Percentiles rank a stretch among this genome's conserved stretches.
These are phyloP conservation scores for Echinosophora koreensis DNA, from an alignment of 306 rosid species.

Conservation along the genomic window DNA sequence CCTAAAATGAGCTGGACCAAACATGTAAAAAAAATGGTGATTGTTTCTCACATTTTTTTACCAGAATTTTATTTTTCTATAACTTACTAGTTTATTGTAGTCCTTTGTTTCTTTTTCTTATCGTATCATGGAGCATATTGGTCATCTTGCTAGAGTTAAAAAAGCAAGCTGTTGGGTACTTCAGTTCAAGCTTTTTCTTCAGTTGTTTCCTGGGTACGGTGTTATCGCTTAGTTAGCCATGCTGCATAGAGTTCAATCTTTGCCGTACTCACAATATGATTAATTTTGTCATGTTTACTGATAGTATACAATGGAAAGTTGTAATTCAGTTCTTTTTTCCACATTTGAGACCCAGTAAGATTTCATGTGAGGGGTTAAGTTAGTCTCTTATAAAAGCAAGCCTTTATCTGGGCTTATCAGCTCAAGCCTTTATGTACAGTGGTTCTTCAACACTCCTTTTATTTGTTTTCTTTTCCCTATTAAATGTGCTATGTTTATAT, in stretches of 20 bases:
- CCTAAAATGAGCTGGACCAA: too few species aligned
- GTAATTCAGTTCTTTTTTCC: constrained; percentile 14
- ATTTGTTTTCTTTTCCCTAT: constrained; percentile 9
- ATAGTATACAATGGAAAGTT: constrained; percentile 6
- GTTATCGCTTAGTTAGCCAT: constrained; percentile 16
- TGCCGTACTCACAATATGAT: neutral
- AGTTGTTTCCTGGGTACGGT: constrained; percentile 11
- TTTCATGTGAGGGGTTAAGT: neutral
- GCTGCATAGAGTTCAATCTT: constrained; percentile 7
- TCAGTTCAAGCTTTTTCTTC: constrained; percentile 31
- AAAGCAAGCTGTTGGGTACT: neutral
- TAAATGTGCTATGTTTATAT: constrained; percentile 14
- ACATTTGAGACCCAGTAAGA: neutral
- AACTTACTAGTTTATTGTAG: neutral
- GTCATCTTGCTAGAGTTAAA: constrained; percentile 4
- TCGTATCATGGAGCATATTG: constrained; percentile 1
- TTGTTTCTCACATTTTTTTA: constrained; percentile 14
- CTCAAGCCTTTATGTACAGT: constrained; percentile 25
- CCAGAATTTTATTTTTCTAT: neutral
- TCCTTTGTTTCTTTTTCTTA: neutral
- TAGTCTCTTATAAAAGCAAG: constrained; percentile 1
- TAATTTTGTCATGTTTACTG: constrained; percentile 26
- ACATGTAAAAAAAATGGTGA: neutral
- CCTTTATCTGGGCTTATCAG: neutral
- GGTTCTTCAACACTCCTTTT: constrained; percentile 21